A percentile compares a stretch with the other conserved stretches of the same genome.
These are phyloP conservation scores for Xylaria arbuscula DNA, from an alignment of 2,329 filamentous ascomycete species.

Conservation along the genomic window DNA sequence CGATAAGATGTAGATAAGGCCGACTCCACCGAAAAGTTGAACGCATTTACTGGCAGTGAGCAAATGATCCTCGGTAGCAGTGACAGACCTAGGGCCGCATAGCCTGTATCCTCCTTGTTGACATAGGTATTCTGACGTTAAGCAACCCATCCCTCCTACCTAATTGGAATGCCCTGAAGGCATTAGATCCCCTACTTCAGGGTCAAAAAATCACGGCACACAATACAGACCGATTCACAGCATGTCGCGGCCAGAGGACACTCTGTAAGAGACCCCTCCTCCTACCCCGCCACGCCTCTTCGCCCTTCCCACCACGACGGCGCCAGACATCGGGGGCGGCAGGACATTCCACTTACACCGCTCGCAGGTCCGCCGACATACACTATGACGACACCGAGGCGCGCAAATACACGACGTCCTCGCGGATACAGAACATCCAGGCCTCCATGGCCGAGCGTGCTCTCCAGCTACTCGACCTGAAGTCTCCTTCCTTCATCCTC, in stretches of 20 bases:
- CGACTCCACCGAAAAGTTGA: conserved; percentile 47
- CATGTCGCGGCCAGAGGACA: conserved; percentile 98
- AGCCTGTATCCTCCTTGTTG: background rate
- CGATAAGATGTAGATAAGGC: conserved; percentile 39
- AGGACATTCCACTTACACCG: no score
- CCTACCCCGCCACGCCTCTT: conserved; percentile 25
- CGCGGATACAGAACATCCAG: conserved; percentile 95
- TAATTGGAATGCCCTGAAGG: background rate
- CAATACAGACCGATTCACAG: conserved; percentile 49
- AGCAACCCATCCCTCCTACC: background rate
- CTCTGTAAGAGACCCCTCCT: conserved; percentile 68
- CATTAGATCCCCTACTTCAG: background rate
- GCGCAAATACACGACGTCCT: conserved; percentile 96
- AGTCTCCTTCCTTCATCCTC: conserved; percentile 84
- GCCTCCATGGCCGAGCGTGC: conserved; percentile 93
- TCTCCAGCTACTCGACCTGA: conserved; percentile 87
- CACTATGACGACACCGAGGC: conserved; percentile 98
- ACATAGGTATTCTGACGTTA: conserved; percentile 14
- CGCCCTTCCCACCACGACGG: background rate
- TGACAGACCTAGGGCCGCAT: background rate
- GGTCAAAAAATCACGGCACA: background rate
- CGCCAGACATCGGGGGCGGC: no score
- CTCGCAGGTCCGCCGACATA: conserved; percentile 84
- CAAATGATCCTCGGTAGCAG: background rate
- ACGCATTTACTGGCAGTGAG: conserved; percentile 1